phyloP scores from a whole-genome alignment of 176 grass and related monocot genomes.

The Lolium rigidum region DNA sequence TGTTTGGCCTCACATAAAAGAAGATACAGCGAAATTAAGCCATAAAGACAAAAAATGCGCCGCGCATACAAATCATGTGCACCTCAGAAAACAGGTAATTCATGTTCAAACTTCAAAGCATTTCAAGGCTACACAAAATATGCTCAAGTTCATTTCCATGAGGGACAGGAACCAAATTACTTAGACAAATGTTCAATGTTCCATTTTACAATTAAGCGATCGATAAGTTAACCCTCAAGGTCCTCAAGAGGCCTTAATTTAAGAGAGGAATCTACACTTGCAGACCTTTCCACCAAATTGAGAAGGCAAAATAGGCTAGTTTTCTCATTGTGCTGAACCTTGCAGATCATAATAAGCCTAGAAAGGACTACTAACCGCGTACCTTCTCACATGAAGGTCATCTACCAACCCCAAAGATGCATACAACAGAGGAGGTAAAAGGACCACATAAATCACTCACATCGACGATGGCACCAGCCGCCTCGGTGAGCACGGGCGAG shows the following conservation, averaged over 20 bases:
- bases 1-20: neutral
- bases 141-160: neutral
- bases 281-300: neutral
- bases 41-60: neutral
- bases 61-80: neutral
- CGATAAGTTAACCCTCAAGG: neutral
- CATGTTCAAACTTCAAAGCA: no score
- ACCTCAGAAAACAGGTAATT: neutral
- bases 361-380: neutral
- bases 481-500: conserved; percentile 88
- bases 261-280: neutral
- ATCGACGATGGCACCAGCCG: conserved; percentile 94
- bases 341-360: conserved; percentile 18
- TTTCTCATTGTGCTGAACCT: conserved; percentile 13
- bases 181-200: conserved; percentile 27
- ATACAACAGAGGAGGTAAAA: neutral
- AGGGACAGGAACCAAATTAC: neutral
- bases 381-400: neutral
- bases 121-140: neutral
- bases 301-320: neutral
- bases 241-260: neutral
- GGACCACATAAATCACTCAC: conserved; percentile 48
- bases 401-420: neutral
- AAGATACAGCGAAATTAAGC: conserved; percentile 20
- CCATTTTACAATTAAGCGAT: neutral